Evolutionary conservation across 2,329 filamentous ascomycete genomes (phyloP), one percentile per base, ranked within the genome.

Genomic region (Ophiostoma novo-ulmi): DNA sequence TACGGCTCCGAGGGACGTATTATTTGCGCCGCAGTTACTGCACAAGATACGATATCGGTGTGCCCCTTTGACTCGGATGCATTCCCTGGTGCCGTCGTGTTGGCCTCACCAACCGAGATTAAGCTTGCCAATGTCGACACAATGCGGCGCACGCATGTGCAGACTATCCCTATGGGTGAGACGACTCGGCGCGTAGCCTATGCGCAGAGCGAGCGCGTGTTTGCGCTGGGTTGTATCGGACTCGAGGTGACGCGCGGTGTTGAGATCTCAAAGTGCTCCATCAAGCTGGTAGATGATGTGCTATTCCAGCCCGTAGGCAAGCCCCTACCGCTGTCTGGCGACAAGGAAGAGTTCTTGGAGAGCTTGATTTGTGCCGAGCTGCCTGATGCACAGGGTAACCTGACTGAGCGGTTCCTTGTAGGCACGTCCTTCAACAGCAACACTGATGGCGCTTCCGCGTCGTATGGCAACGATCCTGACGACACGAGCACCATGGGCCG

Each of bases 11-110:
- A 97, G 77, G 92, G 91, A 0, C 87, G 94, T 31, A 90, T 97
- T 58, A 88, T 97, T 0, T 99, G 96, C 80, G 97, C 94, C 5
- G 94, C 95, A 1, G 92, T 97, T 1, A 97, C 94, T 14, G 93
- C 94, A 2, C 92, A 97, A 73, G 90, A 93, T 73, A 92, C 93
- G 0, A 89, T 89, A 0, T 90, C 88, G 67, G 89, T 98, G 6
- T 95, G 92, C 72, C 86, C 91, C 0, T 96, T 99, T 77, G 87
- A 97, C 78, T 85, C 90, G 0, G 88, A 90, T 75, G 91, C 91
- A 1, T 99, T 92, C 76, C 93, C 93, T 0, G 86, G 86, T 38
- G 90, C 92, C 0, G 90, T 98, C 64, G 88, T 92, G 0, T 86
- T 99, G 58, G 93, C 94, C 1, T 94, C 92, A 0, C 84, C 88